Evolutionary conservation across 257 asterid species (phyloP).

Genomic region (Scutellaria minor): DNA sequence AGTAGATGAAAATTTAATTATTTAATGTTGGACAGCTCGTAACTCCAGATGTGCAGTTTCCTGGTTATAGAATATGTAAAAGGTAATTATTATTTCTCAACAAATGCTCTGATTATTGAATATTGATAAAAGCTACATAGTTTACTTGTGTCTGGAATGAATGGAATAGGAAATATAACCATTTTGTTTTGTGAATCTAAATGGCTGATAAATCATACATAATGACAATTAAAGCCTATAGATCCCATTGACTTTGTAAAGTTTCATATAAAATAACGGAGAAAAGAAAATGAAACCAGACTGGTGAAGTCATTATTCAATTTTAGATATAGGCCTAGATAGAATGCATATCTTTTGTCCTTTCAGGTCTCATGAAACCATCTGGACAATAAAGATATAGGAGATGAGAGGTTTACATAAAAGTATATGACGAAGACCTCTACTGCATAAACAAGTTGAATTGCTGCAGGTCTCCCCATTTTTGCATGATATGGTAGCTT

Average conservation of each 20-base stretch:
- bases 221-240: neutral
- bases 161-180: neutral
- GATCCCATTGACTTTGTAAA: neutral
- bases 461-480: neutral
- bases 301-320: neutral
- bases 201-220: neutral
- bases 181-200: neutral
- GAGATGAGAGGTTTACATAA: slow-evolving; percentile 6
- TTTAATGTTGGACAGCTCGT: neutral
- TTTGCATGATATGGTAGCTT: neutral
- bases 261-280: neutral
- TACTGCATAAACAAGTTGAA: slow-evolving; percentile 7
- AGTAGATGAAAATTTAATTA: neutral
- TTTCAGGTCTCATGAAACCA: neutral
- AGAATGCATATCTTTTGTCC: neutral
- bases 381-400: neutral
- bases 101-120: neutral
- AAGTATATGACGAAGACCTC: neutral
- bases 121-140: neutral
- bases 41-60: neutral
- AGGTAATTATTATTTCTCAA: neutral
- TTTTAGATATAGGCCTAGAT: neutral
- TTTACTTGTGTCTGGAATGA: neutral
- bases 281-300: neutral
- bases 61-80: neutral